Base-by-base conservation (phyloP, 352 stramenopile genomes). In the Pelagophyceae sp. region DNA sequence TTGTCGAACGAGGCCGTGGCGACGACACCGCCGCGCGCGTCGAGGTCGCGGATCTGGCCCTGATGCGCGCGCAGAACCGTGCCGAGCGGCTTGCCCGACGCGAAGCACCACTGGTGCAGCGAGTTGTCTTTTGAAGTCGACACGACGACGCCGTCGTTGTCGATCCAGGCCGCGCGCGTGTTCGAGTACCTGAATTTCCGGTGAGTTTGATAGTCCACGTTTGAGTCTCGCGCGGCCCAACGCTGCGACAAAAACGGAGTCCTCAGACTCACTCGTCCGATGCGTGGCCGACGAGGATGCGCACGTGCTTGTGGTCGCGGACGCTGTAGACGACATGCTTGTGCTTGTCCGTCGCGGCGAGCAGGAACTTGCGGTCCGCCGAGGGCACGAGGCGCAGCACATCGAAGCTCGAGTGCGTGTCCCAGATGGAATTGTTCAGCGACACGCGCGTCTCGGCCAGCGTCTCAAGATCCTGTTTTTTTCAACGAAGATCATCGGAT, bases 1-100 rank as follows among this genome's bases (percentile, higher is more conserved):
- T 74, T 74, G 67, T 74, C 67, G 67, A 74, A 74, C 35, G 35
- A 58, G 67, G 15, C 31, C 35, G 67, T 74, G 15, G 67, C 67
- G 2, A 74, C 5, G 5, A 5, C 33, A 23, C n/a, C 37, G 27
- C 17, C 61, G 61, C 6, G 3, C 15, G 15, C 27, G 54, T 63
- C 54, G n/a, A 71, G 27, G 61, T 71, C n/a, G 29, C 61, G 61
- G 61, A 71, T 40, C 15, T 19, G 15, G n/a, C 38, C 3, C 3
- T 35, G 35, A 37, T 74, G 67, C 35, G 67, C 67, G 67, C 67
- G 67, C 2, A 33, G 35, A 37, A 74, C 33, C 2, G 3, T 50
- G 2, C 1, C 29, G 67, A 74, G 67, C 20, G 35, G 35, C 37
- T 74, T 74, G 1, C 67, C 67, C 35, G 35, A 58, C 15, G 23